These are phyloP conservation scores for Cordyceps javanica DNA, from an alignment of 2,329 filamentous ascomycete genomes.

Conservation along the genomic window DNA sequence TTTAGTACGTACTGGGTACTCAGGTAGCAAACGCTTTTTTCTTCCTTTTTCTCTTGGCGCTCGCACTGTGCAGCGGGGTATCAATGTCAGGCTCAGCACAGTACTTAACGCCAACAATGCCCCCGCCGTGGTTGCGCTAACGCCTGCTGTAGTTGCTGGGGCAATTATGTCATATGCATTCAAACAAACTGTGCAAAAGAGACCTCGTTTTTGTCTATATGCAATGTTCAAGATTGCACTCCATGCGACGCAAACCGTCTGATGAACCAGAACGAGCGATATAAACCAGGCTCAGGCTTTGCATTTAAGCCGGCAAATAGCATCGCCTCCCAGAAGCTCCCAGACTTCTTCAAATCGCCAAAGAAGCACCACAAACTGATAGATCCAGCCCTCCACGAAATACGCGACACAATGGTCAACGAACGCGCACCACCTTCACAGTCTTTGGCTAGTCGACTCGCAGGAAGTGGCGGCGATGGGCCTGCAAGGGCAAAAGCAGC, in stretches of 20 bases:
- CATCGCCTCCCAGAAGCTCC: slow-evolving; percentile 20
- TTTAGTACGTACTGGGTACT: too few relatives aligned
- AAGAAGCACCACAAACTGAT: slow-evolving; percentile 8
- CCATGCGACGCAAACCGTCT: not conserved
- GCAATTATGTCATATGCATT: slow-evolving; percentile 24
- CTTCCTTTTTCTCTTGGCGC: too few relatives aligned
- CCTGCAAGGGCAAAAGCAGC: not conserved
- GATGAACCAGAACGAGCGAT: slow-evolving; percentile 16
- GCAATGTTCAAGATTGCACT: slow-evolving; percentile 11
- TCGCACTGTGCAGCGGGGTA: slow-evolving; percentile 11
- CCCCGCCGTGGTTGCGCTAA: not conserved
- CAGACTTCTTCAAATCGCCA: slow-evolving; percentile 16
- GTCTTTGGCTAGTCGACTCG: slow-evolving; percentile 28
- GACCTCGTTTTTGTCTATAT: slow-evolving; percentile 13
- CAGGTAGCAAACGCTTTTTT: too few relatives aligned
- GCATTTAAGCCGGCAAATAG: slow-evolving; percentile 27
- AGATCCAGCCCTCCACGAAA: slow-evolving; percentile 16
- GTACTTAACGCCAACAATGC: slow-evolving; percentile 10
- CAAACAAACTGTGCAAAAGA: slow-evolving; percentile 16
- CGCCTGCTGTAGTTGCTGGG: slow-evolving; percentile 20
- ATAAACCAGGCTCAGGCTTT: slow-evolving; percentile 26
- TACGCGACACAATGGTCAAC: slow-evolving; percentile 36
- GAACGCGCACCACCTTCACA: slow-evolving; percentile 40
- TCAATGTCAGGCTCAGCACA: slow-evolving; percentile 10
- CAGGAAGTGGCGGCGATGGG: slow-evolving; percentile 22